Conservation (phyloP, 768 basidiomycete genomes). For the Pluteus cervinus region DNA sequence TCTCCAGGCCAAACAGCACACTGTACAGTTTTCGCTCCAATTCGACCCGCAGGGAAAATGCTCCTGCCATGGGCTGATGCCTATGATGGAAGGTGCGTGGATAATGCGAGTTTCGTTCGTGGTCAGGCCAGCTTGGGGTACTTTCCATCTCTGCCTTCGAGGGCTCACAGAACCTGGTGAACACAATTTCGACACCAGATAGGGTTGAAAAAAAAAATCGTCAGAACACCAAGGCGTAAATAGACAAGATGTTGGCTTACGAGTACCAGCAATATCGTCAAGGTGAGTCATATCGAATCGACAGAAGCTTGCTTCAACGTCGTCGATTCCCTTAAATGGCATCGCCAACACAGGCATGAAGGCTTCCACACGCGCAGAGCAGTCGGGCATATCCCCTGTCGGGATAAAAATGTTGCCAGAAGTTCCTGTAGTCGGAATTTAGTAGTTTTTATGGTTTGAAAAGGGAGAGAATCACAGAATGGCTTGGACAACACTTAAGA, state of each 20-base stretch:
- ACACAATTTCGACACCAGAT: constrained; percentile 39
- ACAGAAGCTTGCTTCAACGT: constrained; percentile 54
- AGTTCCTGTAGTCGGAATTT: constrained; percentile 33
- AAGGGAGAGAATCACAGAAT: constrained; percentile 31
- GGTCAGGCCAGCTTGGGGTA: constrained; percentile 38
- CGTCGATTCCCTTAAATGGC: constrained; percentile 49
- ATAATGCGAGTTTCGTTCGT: too few species aligned
- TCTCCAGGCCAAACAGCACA: too few species aligned
- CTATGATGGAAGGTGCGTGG: too few species aligned
- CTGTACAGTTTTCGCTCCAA: too few species aligned
- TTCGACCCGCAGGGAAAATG: too few species aligned
- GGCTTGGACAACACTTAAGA: constrained; percentile 61
- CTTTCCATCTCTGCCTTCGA: constrained; percentile 56
- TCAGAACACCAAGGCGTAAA: too few species aligned
- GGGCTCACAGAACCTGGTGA: constrained; percentile 63
- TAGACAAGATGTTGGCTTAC: too few species aligned
- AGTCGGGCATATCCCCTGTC: constrained; percentile 59
- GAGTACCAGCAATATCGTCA: constrained; percentile 61
- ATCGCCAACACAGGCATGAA: constrained; percentile 53
- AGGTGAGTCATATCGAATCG: constrained; percentile 49
- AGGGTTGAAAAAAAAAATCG: too few species aligned
- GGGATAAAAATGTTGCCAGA: constrained; percentile 71
- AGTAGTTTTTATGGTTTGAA: not conserved
- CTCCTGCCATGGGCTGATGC: too few species aligned
- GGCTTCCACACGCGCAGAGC: constrained; percentile 64